phyloP scores from a whole-genome alignment of 1,284 basidiomycete species.

The Trichosporon ovoides region DNA sequence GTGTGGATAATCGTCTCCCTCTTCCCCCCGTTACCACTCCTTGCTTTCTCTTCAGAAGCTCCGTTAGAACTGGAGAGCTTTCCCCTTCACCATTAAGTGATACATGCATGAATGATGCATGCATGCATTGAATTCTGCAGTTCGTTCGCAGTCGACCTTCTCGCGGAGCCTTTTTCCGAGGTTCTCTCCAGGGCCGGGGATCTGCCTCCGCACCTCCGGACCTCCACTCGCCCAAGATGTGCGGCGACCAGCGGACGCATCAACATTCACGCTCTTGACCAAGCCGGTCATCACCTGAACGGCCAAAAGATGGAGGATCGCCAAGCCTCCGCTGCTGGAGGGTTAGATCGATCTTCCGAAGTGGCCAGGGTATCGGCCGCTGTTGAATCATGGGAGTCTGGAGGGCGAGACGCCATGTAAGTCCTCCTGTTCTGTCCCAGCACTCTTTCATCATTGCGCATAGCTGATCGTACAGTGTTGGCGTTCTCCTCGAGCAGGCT shows the following conservation, averaged over 20 bases:
- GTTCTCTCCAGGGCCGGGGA: background rate
- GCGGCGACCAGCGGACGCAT: background rate
- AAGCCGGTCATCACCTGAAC: background rate
- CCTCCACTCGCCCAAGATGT: background rate
- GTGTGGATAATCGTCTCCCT: no score
- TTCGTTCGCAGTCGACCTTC: background rate
- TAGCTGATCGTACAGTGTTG: background rate
- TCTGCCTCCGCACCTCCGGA: background rate
- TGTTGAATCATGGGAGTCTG: background rate
- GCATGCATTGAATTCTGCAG: background rate
- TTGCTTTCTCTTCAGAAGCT: background rate
- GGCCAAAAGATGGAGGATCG: slow-evolving; percentile 3
- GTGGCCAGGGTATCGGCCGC: background rate
- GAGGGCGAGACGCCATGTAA: slow-evolving; percentile 2
- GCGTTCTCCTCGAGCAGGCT: background rate
- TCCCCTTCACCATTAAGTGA: no score
- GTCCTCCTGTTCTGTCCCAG: background rate
- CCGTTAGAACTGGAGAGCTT: no score
- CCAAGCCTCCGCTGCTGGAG: background rate
- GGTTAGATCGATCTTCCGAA: background rate
- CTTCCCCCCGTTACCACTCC: no score
- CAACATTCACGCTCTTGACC: slow-evolving; percentile 3
- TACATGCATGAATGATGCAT: background rate
- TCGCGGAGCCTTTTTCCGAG: background rate
- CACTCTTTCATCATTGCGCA: no score